Base-by-base conservation (phyloP, 2,329 filamentous ascomycete species). In the Fusarium drepaniforme region DNA sequence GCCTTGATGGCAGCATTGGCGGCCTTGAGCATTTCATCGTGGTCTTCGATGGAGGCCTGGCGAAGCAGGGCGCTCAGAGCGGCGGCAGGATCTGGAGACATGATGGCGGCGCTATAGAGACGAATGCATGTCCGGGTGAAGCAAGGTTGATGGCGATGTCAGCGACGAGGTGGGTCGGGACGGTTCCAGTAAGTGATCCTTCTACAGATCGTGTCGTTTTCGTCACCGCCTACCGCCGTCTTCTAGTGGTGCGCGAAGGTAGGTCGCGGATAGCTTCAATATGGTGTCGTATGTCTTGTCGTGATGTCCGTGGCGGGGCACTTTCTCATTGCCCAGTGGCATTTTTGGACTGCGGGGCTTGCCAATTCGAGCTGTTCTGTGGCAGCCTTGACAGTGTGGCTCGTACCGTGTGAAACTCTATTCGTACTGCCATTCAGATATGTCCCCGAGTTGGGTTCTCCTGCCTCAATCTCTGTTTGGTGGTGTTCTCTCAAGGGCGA, bases 11-110 rank as follows among this genome's bases (percentile, higher is more conserved):
- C 88, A 49, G 89, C 88, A 79, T 90, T 90, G 79, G 90, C 88
- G 61, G 90, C 87, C 80, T 89, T 87, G 69, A 97, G 90, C 62
- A 94, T 86, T 82, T 96, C 92, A 57, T 93, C 90, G 82, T 96
- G 93, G 85, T 97, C 93, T 71, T 90, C 83, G 78, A 93, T 90
- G 60, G 87, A 86, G 60, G 90, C 82, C 63, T 84, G 82, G 71
- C 87, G 87, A 76, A 93, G 86, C 71, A 90, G 84, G 73, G 88
- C 85, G 79, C 86, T 86, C 78, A 91, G 86, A 67, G 85, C 83
- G 40, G 86, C 84, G 71, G 88, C 84, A 78, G 87, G 82, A 79
- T 88, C 85, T 81, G 85, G 80, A 75, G 84, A 78, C 84, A 86
- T 86, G 72, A 67, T 79, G 70, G 70, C 49, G 65, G 33, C 61